Base-by-base conservation (phyloP, 805 yeast genomes). In the Candida berthetii region DNA sequence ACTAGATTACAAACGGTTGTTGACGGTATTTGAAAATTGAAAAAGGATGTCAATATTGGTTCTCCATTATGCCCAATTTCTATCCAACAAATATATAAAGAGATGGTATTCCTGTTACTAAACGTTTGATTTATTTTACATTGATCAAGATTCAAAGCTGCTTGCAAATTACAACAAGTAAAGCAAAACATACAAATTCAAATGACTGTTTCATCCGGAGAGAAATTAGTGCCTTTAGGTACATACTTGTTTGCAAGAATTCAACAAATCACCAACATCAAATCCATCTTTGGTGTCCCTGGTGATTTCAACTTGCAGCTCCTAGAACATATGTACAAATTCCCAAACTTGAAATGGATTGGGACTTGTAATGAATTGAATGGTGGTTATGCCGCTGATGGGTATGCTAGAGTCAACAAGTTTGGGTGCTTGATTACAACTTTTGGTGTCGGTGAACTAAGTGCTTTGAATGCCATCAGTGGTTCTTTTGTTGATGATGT, bases 301-400 rank as follows among this genome's bases (percentile, higher is more conserved):
- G 90, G 89, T 19, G 89, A 82, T 49, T 82, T 79, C 64, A 82
- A 80, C 54, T 62, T 81, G 47, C 71, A 74, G 7, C 65, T 85
- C 27, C 62, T 85, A 45, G 95, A 85, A 55, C 80, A 81, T 57
- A 57, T 84, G 39, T 77, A 81, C 52, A 56, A 71, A 3, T 70
- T 63, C 31, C 62, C 70, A 31, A 65, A 62, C 14, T 55, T 83
- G 47, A 62, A 77, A 43, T 88, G 95, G 86, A 74, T 85, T 35
- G 95, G 95, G 24, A 76, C 79, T 49, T 85, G 96, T 60, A 90
- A 90, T 57, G 96, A 89, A 65, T 72, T 90, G 51, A 90, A 89
- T 53, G 85, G 95, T 2, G 90, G 95, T 4, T 89, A 89, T 61
- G 85, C 95, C 10, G 89, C 90, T 9, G 96, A 89, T 58, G 97